Base-by-base conservation (phyloP, 768 basidiomycete genomes). In the Termitomyces sp. region DNA sequence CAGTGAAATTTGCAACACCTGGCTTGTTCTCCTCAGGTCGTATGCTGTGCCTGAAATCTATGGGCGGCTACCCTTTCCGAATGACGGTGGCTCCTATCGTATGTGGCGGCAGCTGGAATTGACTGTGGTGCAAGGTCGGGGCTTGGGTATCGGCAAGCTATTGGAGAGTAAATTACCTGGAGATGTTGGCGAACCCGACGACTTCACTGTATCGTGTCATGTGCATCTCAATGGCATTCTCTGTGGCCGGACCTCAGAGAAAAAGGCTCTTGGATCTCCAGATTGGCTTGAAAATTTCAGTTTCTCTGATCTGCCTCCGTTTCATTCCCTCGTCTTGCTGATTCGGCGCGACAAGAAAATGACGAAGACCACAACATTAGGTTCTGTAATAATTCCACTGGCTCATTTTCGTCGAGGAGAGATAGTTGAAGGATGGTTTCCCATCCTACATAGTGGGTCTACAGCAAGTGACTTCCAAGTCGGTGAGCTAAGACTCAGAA, bases 21-120 rank as follows among this genome's bases (percentile, higher is more conserved):
- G 93, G 91, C 76, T 89, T 48, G 83, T 86, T 23, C 81, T 94
- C 50, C 75, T 94, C 54, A 84, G 85, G 57, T 90, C 91, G 3
- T 92, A 89, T 68, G 86, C 93, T 12, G 78, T 79, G 50, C 86
- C 90, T 1, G 91, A 93, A 69, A 82, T 87, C 54, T 90, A 91
- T 65, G 90, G 87, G 35, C 75, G 77, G 61, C 72, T 78, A 66
- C 74, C 77, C 61, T 74, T 75, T 40, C 75, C 81, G 21, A 64
- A 70, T 50, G 85, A 85, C 58, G 88, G 86, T 43, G 91, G 91
- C 7, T 81, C 88, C 11, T 92, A 90, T 70, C 85, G 92, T 54
- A 88, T 94, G 82, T 94, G 89, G 88, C 79, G 93, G 50, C 87
- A 89, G 67, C 78, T 94, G 23, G 83, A 89, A 60, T 73, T 94